Percentiles rank a stretch among this genome's conserved stretches.
Evolutionary conservation across 805 yeast genomes (phyloP).

Genomic region (Barnettozyma vustinii): DNA sequence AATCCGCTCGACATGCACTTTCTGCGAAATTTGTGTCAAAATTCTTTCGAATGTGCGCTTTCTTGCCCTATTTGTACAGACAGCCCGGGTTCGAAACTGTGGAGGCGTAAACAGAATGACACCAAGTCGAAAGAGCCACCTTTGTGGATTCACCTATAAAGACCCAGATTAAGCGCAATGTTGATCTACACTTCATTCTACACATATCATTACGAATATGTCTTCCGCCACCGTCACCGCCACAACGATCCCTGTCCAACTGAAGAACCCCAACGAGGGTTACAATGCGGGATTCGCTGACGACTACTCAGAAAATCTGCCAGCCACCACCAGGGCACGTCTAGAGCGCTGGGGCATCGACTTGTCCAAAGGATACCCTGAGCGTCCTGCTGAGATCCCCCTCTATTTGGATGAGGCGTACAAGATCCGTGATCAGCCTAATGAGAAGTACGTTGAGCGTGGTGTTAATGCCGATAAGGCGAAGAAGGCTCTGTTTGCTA

Average conservation of each 20-base stretch:
- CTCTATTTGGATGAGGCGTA: conserved; percentile 36
- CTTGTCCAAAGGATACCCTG: conserved; percentile 35
- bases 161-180: neutral
- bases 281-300: neutral
- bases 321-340: neutral
- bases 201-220: neutral
- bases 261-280: neutral
- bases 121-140: neutral
- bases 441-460: conserved; percentile 30
- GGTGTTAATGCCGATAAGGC: conserved; percentile 36
- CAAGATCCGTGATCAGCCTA: conserved; percentile 29
- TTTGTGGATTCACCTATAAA: neutral
- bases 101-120: neutral
- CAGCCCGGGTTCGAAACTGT: neutral
- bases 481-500: conserved; percentile 35
- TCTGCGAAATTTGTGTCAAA: neutral
- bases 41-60: neutral
- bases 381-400: conserved; percentile 33
- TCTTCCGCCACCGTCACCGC: neutral
- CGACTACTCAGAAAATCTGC: neutral
- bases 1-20: neutral
- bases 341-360: conserved; percentile 26
- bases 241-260: neutral
- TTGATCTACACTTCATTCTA: no score
- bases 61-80: neutral